These are phyloP conservation scores for Fusarium lateritium DNA, from an alignment of 2,329 filamentous ascomycete genomes.

Conservation along the genomic window DNA sequence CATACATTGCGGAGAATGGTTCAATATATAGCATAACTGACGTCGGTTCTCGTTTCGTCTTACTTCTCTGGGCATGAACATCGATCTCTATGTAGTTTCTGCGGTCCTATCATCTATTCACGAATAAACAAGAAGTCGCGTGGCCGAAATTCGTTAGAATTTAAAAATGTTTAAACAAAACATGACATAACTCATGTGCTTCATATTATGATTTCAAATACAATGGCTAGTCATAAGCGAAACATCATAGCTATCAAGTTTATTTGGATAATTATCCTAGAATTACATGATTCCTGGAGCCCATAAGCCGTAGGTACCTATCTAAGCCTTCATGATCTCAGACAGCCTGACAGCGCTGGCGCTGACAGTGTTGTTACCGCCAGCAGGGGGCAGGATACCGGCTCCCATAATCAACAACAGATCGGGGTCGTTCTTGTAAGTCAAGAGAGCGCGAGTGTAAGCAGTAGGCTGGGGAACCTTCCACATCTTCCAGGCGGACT, in stretches of 20 bases:
- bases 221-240: too few relatives aligned
- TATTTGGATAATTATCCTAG: not conserved
- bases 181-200: too few relatives aligned
- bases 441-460: slow-evolving; percentile 57
- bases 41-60: too few relatives aligned
- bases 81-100: too few relatives aligned
- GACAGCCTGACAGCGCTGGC: slow-evolving; percentile 54
- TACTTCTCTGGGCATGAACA: too few relatives aligned
- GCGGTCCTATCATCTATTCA: too few relatives aligned
- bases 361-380: slow-evolving; percentile 61
- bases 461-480: slow-evolving; percentile 54
- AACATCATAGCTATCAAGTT: not conserved
- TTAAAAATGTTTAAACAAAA: too few relatives aligned
- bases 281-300: not conserved
- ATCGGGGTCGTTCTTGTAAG: slow-evolving; percentile 54
- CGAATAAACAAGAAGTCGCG: too few relatives aligned
- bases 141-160: too few relatives aligned
- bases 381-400: slow-evolving; percentile 61
- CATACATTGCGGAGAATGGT: too few relatives aligned
- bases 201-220: too few relatives aligned
- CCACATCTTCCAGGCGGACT: slow-evolving; percentile 56
- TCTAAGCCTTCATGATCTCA: slow-evolving; percentile 46
- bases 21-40: too few relatives aligned
- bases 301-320: not conserved
- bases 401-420: slow-evolving; percentile 61